Conservation (phyloP, 2,329 filamentous ascomycete species). For the Pestalotiopsis sp. region DNA sequence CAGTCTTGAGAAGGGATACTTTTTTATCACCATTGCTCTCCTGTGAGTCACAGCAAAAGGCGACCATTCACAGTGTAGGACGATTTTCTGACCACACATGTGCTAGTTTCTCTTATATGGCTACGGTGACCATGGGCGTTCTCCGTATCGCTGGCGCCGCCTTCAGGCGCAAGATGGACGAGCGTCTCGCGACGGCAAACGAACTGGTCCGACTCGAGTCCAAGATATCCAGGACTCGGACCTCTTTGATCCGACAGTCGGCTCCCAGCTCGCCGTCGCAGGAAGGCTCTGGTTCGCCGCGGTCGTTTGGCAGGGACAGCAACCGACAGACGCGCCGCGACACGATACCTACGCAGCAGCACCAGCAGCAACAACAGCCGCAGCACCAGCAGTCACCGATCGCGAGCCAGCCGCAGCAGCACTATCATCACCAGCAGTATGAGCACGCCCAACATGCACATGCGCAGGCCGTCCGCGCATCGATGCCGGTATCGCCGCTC, state of each 20-base stretch:
- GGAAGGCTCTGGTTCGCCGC: constrained; percentile 4
- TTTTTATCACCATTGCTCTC: constrained; percentile 30
- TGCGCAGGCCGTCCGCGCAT: background rate
- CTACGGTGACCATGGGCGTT: constrained; percentile 30
- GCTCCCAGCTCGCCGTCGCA: constrained; percentile 7
- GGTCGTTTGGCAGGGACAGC: background rate
- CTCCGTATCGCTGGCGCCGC: constrained; percentile 32
- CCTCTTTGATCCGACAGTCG: constrained; percentile 16
- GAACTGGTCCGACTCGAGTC: constrained; percentile 25
- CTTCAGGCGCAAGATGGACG: constrained; percentile 28
- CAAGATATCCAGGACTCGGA: constrained; percentile 21
- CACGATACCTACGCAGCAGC: background rate
- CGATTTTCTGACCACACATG: background rate
- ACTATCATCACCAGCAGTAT: background rate
- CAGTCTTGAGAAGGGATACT: constrained; percentile 34
- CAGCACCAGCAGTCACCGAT: constrained; percentile 10
- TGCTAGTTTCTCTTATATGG: constrained; percentile 30
- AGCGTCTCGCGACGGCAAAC: constrained; percentile 25
- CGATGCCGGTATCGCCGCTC: constrained; percentile 24
- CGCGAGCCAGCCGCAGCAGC: background rate
- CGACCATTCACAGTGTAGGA: background rate
- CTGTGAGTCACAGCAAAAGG: constrained; percentile 25
- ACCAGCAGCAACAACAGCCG: background rate
- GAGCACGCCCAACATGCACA: background rate
- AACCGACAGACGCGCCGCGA: background rate